Conservation (phyloP, 2,329 filamentous ascomycete genomes). For the Penicillium sp. region DNA sequence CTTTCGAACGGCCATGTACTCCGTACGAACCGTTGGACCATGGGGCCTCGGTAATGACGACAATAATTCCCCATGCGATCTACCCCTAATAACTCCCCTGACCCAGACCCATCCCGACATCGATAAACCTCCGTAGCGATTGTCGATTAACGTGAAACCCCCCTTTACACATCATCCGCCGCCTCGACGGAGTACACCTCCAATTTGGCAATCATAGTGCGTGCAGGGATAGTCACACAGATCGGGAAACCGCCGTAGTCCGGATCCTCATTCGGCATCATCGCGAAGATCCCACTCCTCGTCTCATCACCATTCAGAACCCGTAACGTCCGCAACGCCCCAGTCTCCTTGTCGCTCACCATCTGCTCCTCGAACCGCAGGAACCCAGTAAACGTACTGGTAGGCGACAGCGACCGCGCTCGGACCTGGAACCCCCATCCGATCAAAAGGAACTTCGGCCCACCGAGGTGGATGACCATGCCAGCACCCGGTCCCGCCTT, state of each 20-base stretch:
- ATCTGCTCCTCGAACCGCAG: conserved; percentile 46
- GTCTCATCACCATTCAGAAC: conserved; percentile 51
- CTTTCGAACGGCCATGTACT: neutral
- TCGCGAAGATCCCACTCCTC: conserved; percentile 49
- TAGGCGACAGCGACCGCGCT: conserved; percentile 30
- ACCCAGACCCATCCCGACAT: too few species aligned
- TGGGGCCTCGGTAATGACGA: neutral
- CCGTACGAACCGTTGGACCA: neutral
- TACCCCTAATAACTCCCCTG: neutral
- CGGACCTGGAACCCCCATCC: conserved; percentile 49
- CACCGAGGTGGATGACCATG: conserved; percentile 46
- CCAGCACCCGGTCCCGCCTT: conserved; percentile 44
- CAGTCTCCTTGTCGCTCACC: conserved; percentile 33
- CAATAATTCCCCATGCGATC: neutral
- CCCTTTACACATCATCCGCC: conserved; percentile 10
- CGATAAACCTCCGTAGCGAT: too few species aligned
- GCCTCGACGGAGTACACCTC: conserved; percentile 18
- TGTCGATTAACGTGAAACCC: neutral
- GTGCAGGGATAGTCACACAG: conserved; percentile 55
- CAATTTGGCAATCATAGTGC: conserved; percentile 45
- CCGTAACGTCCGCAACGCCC: conserved; percentile 40
- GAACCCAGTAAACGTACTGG: conserved; percentile 47
- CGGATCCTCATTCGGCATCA: conserved; percentile 60
- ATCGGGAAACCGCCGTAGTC: conserved; percentile 61
- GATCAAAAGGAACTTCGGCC: conserved; percentile 46